Percentiles rank a stretch among this genome's conserved stretches.
Evolutionary conservation across 805 yeast genomes (phyloP).

Genomic region (Kodamaea jinghongensis): DNA sequence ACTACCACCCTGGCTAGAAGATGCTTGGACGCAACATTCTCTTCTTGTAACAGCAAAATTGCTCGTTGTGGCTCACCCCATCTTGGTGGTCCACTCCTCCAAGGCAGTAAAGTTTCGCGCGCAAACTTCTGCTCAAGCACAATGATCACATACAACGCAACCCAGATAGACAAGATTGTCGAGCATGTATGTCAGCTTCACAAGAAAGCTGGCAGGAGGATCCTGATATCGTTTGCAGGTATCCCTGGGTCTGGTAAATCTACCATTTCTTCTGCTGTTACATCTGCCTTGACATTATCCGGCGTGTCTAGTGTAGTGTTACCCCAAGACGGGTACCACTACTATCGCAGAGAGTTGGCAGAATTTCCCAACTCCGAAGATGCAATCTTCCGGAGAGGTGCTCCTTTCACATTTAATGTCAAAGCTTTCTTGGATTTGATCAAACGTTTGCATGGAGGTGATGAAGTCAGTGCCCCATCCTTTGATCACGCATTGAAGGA

Average conservation of each 20-base stretch:
- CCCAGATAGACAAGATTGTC: slow-evolving; percentile 2
- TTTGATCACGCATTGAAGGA: slow-evolving; percentile 27
- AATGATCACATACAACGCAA: background rate
- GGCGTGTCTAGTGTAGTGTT: slow-evolving; percentile 21
- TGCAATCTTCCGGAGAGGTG: slow-evolving; percentile 71
- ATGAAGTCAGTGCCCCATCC: slow-evolving; percentile 27
- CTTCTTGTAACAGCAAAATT: too few relatives aligned
- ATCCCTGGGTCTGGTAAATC: slow-evolving; percentile 87
- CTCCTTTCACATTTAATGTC: slow-evolving; percentile 84
- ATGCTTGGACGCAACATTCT: too few relatives aligned
- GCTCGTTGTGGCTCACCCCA: too few relatives aligned
- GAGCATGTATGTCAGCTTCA: slow-evolving; percentile 5
- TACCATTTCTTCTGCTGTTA: slow-evolving; percentile 54
- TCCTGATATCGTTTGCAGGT: slow-evolving; percentile 64
- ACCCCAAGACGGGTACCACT: slow-evolving; percentile 44
- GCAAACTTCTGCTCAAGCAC: background rate
- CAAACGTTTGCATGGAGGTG: slow-evolving; percentile 2
- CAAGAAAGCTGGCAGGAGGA: slow-evolving; percentile 26
- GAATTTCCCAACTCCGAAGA: slow-evolving; percentile 50
- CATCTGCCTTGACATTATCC: slow-evolving; percentile 19
- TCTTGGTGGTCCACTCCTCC: too few relatives aligned
- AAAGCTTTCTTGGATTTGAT: slow-evolving; percentile 10
- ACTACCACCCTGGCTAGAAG: too few relatives aligned
- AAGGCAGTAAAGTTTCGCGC: too few relatives aligned
- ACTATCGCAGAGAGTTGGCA: slow-evolving; percentile 29